phyloP scores from a whole-genome alignment of 2,329 filamentous ascomycete genomes.

The Colletotrichum lentis region DNA sequence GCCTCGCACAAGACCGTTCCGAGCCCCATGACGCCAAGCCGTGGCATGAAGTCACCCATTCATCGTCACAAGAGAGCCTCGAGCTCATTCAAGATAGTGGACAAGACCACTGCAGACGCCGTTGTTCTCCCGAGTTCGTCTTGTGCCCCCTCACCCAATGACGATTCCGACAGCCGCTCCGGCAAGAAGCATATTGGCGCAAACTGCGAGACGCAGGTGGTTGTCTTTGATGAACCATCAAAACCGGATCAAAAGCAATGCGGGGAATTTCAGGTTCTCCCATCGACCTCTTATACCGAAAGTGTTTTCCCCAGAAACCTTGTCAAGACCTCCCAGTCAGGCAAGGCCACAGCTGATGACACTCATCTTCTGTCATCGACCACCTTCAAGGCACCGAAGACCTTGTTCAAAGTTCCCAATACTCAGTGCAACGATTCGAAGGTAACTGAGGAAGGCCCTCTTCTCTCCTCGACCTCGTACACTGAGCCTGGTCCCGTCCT shows the following conservation, averaged over 20 bases:
- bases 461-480: neutral
- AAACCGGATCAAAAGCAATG: neutral
- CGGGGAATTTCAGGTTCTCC: neutral
- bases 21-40: neutral
- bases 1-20: neutral
- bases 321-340: no score
- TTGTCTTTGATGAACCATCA: neutral
- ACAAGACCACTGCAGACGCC: constrained; percentile 6
- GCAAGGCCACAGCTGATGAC: neutral
- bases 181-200: neutral
- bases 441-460: neutral
- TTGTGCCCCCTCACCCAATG: neutral
- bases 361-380: neutral
- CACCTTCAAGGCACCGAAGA: neutral
- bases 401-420: neutral
- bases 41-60: neutral
- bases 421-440: neutral
- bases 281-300: neutral
- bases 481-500: neutral
- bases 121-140: constrained; percentile 12
- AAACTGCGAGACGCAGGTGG: neutral
- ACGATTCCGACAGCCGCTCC: neutral
- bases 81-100: constrained; percentile 22
- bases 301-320: neutral
- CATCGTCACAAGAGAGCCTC: constrained; percentile 28